Conservation (phyloP, 805 yeast species). For the Barnettozyma californica region DNA sequence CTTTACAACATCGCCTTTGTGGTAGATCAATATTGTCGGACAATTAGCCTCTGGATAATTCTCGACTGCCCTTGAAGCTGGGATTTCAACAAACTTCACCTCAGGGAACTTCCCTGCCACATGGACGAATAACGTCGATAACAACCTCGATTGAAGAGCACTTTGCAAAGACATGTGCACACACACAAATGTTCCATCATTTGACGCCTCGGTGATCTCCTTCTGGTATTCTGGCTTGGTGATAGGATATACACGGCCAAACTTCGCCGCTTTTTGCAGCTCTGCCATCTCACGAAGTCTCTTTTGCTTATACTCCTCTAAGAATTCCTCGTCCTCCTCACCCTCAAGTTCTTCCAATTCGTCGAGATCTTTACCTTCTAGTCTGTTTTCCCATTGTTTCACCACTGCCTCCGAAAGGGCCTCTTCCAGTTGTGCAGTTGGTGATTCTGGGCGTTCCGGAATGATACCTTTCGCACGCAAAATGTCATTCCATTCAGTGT, state of each 20-base stretch:
- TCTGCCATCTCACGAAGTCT: constrained; percentile 70
- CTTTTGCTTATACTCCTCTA: constrained; percentile 69
- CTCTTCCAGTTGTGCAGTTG: constrained; percentile 80
- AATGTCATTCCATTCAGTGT: constrained; percentile 98
- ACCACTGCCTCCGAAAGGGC: constrained; percentile 79
- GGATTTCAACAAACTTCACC: constrained; percentile 86
- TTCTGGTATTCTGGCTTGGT: constrained; percentile 82
- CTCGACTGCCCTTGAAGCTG: constrained; percentile 88
- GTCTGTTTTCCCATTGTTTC: constrained; percentile 74
- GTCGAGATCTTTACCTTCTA: constrained; percentile 70
- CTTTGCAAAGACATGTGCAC: constrained; percentile 72
- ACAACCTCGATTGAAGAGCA: constrained; percentile 66
- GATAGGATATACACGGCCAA: constrained; percentile 73
- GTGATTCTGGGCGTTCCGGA: constrained; percentile 87
- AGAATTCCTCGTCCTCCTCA: constrained; percentile 88
- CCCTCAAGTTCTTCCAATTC: constrained; percentile 87
- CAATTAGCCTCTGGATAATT: constrained; percentile 86
- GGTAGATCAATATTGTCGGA: constrained; percentile 84
- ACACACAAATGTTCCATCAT: constrained; percentile 52
- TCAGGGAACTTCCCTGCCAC: constrained; percentile 70
- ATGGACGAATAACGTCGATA: constrained; percentile 50
- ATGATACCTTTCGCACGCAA: constrained; percentile 84
- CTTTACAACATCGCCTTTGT: constrained; percentile 69
- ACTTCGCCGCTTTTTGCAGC: constrained; percentile 50
- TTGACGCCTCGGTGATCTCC: constrained; percentile 81